phyloP scores from a whole-genome alignment of 345 rosid species.

The Arabis hirsuta region DNA sequence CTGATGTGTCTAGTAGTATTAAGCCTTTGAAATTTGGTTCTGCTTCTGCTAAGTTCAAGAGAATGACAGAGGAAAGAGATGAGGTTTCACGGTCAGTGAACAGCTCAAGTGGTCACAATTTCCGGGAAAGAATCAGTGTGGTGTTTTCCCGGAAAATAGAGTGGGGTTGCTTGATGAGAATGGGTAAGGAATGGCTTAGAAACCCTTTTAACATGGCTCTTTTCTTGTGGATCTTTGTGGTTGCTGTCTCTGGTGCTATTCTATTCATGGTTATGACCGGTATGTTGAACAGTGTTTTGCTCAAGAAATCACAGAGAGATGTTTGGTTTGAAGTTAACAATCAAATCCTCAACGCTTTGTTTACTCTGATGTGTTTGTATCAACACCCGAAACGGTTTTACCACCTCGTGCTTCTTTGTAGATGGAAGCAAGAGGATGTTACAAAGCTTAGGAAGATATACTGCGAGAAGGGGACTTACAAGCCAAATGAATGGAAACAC shows the following conservation, averaged over 20 bases:
- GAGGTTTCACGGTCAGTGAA: constrained; percentile 63
- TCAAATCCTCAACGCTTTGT: constrained; percentile 88
- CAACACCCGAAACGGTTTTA: constrained; percentile 88
- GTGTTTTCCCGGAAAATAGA: constrained; percentile 61
- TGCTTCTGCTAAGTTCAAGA: constrained; percentile 64
- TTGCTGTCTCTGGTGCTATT: constrained; percentile 89
- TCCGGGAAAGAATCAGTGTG: constrained; percentile 59
- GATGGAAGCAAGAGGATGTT: constrained; percentile 78
- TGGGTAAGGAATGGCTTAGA: constrained; percentile 71
- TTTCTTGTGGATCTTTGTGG: constrained; percentile 67
- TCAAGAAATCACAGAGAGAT: constrained; percentile 70
- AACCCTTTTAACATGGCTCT: constrained; percentile 86
- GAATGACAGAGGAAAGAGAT: constrained; percentile 66
- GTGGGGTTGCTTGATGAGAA: constrained; percentile 58
- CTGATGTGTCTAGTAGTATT: constrained; percentile 42
- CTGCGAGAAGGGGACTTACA: constrained; percentile 81
- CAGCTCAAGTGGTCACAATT: constrained; percentile 47
- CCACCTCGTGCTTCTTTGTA: constrained; percentile 76
- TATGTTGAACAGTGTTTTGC: constrained; percentile 68
- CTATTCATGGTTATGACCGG: constrained; percentile 95
- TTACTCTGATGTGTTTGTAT: constrained; percentile 91
- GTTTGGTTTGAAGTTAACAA: constrained; percentile 95
- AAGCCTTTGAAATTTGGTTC: constrained; percentile 59
- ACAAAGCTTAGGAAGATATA: constrained; percentile 66
- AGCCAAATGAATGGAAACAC: constrained; percentile 86